phyloP scores from a whole-genome alignment of 495 filamentous ascomycete species.

The Penicillium samsonianum region DNA sequence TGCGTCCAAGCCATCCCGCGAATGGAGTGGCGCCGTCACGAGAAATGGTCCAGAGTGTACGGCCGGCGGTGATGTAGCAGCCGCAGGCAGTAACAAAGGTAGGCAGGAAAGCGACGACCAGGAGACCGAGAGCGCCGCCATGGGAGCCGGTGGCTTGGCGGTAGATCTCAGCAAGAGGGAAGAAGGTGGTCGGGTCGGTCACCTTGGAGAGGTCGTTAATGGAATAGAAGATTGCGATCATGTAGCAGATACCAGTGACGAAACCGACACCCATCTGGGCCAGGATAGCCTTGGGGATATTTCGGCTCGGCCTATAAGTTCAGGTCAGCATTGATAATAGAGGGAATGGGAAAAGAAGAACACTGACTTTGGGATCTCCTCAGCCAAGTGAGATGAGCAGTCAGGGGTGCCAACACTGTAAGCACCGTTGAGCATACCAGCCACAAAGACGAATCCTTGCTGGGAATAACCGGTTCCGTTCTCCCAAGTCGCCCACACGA shows the following conservation, averaged over 20 bases:
- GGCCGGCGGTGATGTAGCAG: slow-evolving; percentile 72
- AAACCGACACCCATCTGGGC: slow-evolving; percentile 54
- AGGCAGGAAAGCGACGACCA: slow-evolving; percentile 68
- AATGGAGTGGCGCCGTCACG: slow-evolving; percentile 65
- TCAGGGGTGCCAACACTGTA: slow-evolving; percentile 84
- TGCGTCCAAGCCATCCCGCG: slow-evolving; percentile 37
- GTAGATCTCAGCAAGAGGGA: slow-evolving; percentile 80
- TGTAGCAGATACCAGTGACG: slow-evolving; percentile 49
- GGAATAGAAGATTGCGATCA: slow-evolving; percentile 55
- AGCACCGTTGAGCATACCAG: slow-evolving; percentile 83
- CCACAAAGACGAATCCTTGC: slow-evolving; percentile 74
- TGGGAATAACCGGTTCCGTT: slow-evolving; percentile 69
- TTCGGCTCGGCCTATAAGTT: slow-evolving; percentile 38
- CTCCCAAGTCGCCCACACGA: slow-evolving; percentile 65
- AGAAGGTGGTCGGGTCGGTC: slow-evolving; percentile 58
- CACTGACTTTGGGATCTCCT: slow-evolving; percentile 70
- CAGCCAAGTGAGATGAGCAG: slow-evolving; percentile 73
- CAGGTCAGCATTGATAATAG: background rate
- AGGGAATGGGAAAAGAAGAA: background rate
- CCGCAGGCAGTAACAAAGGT: slow-evolving; percentile 64
- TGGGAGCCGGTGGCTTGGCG: slow-evolving; percentile 69
- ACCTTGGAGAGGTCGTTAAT: slow-evolving; percentile 47
- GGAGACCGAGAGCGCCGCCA: slow-evolving; percentile 55
- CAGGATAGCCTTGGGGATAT: slow-evolving; percentile 54
- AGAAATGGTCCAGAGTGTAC: slow-evolving; percentile 82